Base-by-base conservation (phyloP, 2,329 filamentous ascomycete genomes). In the Fusarium sp. region DNA sequence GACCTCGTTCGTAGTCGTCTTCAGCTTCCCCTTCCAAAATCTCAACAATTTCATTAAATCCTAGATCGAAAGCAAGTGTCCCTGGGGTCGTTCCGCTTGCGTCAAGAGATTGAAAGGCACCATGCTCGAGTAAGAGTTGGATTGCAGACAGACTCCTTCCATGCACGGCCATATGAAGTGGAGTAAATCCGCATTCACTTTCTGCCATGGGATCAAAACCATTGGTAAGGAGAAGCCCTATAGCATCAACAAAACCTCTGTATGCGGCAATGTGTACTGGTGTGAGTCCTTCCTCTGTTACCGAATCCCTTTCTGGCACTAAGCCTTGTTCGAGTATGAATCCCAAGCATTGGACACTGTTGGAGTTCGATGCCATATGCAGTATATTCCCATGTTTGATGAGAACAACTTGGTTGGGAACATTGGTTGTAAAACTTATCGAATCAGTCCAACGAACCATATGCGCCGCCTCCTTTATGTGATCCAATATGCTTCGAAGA, bases 191-290 rank as follows among this genome's bases (percentile, higher is more conserved):
- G 5, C 18, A 20, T 2, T 20, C 29, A 4, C 6, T 37, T 33
- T 49, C 21, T 6, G 24, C 23, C 31, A 16, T 58, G 6, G 20
- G 5, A 20, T 20, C 12, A 8, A 48, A 44, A 1, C 59, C 59
- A 1, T 8, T 23, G 6, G 11, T 3, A 7, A 63, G 16, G 12
- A 66, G 43, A 8, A 59, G 10, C 4, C n/a, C 10, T 11, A 54
- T 8, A 1, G 12, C 5, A 23, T 44, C 42, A 0, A 20, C 7
- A 1, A 5, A 18, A 1, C 33, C 33, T 4, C 1, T 5, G 10
- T n/a, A 28, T 2, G 39, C 54, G 9, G 47, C 47, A 5, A 54
- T 18, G 6, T 66, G 59, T 3, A 66, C 53, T 6, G 63, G 58
- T 4, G 54, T 52, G 6, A 31, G 20, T 3, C 54, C 54, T 16